Percentiles rank a stretch among this genome's conserved stretches.
phyloP scores from a whole-genome alignment of 805 yeast species.

The Pichia deserticola region DNA sequence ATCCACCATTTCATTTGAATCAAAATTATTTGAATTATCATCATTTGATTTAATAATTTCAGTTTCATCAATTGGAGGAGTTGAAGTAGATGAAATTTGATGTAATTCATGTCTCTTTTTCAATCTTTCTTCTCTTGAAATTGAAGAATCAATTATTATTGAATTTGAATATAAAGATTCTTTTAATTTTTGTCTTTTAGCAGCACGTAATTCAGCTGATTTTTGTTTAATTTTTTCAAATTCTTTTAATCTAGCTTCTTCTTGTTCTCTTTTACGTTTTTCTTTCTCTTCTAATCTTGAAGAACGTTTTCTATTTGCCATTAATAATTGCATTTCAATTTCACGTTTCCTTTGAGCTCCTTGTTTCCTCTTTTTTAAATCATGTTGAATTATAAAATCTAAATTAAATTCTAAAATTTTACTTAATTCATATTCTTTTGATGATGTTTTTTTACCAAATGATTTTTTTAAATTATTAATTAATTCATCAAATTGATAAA shows the following conservation, averaged over 20 bases:
- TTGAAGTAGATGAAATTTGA: neutral
- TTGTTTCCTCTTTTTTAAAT: constrained; percentile 46
- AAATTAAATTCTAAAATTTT: constrained; percentile 26
- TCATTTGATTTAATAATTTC: neutral
- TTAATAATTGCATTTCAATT: constrained; percentile 51
- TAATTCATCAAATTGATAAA: constrained; percentile 35
- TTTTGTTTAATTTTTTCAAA: constrained; percentile 38
- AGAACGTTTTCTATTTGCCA: constrained; percentile 67
- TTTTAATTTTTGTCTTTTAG: constrained; percentile 28
- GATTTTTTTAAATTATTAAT: constrained; percentile 26
- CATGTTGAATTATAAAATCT: constrained; percentile 34
- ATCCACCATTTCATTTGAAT: too few relatives aligned
- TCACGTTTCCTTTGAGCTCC: constrained; percentile 53
- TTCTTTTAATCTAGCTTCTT: constrained; percentile 36
- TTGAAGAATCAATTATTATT: constrained; percentile 10
- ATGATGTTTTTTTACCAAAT: constrained; percentile 23
- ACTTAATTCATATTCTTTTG: constrained; percentile 24
- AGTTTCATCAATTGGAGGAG: neutral
- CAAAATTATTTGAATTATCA: neutral
- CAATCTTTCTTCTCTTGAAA: constrained; percentile 29
- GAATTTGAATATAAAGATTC: constrained; percentile 17
- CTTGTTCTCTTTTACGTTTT: constrained; percentile 45
- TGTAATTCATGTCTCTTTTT: constrained; percentile 12
- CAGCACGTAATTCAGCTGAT: constrained; percentile 39
- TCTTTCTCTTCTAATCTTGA: constrained; percentile 65